These are phyloP conservation scores for Leptographium lundbergii DNA, from an alignment of 2,329 filamentous ascomycete genomes.

Conservation along the genomic window DNA sequence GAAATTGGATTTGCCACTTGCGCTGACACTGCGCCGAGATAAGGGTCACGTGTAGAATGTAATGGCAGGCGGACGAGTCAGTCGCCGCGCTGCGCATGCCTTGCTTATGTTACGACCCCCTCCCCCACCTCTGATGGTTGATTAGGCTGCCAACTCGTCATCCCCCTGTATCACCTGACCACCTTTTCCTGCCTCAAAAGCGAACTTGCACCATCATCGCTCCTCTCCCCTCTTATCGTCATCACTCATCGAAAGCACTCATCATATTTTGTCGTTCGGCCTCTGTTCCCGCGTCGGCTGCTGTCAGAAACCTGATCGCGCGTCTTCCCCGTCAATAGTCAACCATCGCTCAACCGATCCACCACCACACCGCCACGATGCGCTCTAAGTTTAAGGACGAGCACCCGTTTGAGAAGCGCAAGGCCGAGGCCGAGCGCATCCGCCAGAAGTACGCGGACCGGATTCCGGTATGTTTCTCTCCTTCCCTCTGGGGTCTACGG, in stretches of 20 bases:
- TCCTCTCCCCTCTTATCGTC: not conserved
- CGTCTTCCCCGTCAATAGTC: not conserved
- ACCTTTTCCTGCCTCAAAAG: constrained; percentile 3
- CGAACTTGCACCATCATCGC: not conserved
- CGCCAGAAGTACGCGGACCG: constrained; percentile 98
- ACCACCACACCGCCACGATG: constrained; percentile 49
- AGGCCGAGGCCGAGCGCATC: constrained; percentile 98
- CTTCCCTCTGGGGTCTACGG: constrained; percentile 4
- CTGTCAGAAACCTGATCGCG: not conserved
- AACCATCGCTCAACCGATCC: not conserved
- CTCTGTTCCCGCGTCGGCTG: not conserved
- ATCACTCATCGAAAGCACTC: not conserved
- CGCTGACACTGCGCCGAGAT: too few species aligned
- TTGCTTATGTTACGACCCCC: not conserved
- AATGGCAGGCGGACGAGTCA: not conserved
- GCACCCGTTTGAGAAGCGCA: constrained; percentile 99
- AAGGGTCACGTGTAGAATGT: too few species aligned
- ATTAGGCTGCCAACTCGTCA: constrained; percentile 12
- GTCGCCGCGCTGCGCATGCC: not conserved
- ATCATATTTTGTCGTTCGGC: not conserved
- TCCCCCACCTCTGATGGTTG: not conserved
- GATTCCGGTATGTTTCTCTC: constrained; percentile 66
- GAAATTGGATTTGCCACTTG: too few species aligned
- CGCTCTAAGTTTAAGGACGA: constrained; percentile 99
- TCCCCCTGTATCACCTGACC: constrained; percentile 11